A percentile compares a stretch with the other conserved stretches of the same genome.
Evolutionary conservation across 768 basidiomycete genomes (phyloP).

Genomic region (Boletus rubropictus): DNA sequence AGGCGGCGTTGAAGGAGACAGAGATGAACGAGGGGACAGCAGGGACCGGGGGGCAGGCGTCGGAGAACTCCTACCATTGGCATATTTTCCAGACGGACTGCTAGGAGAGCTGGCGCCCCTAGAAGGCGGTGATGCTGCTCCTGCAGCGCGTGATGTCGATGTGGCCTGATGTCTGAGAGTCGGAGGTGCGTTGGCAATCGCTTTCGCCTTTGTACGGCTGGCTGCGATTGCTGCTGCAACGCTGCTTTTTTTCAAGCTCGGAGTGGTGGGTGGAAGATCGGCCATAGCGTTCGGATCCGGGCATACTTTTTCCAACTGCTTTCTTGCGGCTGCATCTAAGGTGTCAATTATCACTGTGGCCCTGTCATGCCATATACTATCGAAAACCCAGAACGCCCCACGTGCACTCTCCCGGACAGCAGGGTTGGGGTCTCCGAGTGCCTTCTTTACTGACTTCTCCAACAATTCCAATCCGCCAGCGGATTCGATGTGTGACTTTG

Average conservation of each 20-base stretch:
- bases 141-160: conserved; percentile 54
- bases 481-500: conserved; percentile 62
- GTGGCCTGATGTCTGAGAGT: conserved; percentile 78
- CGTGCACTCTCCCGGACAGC: conserved; percentile 71
- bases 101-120: conserved; percentile 37
- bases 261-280: conserved; percentile 46
- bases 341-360: conserved; percentile 57
- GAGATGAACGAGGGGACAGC: conserved; percentile 44
- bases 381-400: conserved; percentile 73
- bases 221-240: conserved; percentile 86
- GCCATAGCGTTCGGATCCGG: conserved; percentile 49
- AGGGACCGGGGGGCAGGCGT: conserved; percentile 37
- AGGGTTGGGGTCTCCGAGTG: conserved; percentile 74
- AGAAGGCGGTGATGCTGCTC: conserved; percentile 38
- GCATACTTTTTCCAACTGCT: conserved; percentile 82
- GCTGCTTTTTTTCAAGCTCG: conserved; percentile 67
- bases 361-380: conserved; percentile 67
- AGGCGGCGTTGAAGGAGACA: conserved; percentile 42
- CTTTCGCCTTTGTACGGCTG: conserved; percentile 82
- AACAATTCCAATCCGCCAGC: conserved; percentile 63
- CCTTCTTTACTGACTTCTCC: conserved; percentile 68
- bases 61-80: conserved; percentile 35
- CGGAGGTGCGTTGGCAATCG: conserved; percentile 77
- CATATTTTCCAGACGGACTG: conserved; percentile 40
- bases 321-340: conserved; percentile 64